Evolutionary conservation across 495 filamentous ascomycete species (phyloP), one percentile per base, ranked within the genome.

Genomic region (Lophium mytilinum): DNA sequence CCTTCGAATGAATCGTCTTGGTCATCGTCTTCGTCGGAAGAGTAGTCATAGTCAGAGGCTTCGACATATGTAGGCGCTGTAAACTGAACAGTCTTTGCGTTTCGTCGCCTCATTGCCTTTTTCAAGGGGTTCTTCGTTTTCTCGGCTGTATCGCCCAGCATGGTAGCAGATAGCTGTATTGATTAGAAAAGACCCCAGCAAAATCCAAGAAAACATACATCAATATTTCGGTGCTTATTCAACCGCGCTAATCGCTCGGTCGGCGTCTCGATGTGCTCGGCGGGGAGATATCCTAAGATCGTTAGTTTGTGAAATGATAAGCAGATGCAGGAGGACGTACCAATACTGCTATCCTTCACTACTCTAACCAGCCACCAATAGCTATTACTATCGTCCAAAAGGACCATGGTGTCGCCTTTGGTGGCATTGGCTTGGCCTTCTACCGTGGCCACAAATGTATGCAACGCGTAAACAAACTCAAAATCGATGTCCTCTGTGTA

Each of bases 321-420:
- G 37, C 37, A 54, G 46, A 12, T 33, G 33, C 4, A 17, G 48
- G 10, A 17, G 49, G 53, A 59, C 83, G 37, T 76, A 96, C 92
- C 93, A 71, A 98, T 97, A 66, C 90, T 96, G 66, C 85, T 90
- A 71, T 97, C 94, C 71, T 96, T 96, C 11, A 96, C 90, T 17
- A 99, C 89, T 51, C 92, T 80, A 12, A 99, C 93, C 39, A 99
- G 81, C 93, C 93, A 99, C 93, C 93, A 99, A 69, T 99, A 99
- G 70, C 90, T 96, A 75, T 99, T 99, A 69, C 89, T 96, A 65
- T 99, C 93, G 69, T 97, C 93, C n/a, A 99, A 80, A 40, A 99
- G 82, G n/a, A 96, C 90, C 93, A 99, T 99, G 14, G 91, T 96
- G 66, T 99, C 93, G 35, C 93, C 93, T 75, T 99, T 99, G 9